phyloP scores from a whole-genome alignment of 208 protist genomes.

The Blastocrithidia nonstop region DNA sequence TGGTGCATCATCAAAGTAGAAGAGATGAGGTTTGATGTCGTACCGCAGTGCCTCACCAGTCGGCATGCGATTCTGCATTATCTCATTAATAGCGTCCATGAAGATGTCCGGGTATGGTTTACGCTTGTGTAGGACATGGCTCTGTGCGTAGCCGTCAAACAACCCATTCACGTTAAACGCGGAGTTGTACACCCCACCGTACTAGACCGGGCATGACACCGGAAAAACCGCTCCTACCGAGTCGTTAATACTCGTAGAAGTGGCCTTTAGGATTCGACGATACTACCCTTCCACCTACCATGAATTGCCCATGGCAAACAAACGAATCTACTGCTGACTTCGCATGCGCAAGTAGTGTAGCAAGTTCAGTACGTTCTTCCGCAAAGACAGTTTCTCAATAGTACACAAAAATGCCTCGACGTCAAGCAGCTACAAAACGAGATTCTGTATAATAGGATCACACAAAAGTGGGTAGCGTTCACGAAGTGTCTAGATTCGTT shows the following conservation, averaged over 20 bases:
- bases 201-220: conserved; percentile 36
- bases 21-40: conserved; percentile 50
- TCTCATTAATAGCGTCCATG: conserved; percentile 37
- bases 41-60: conserved; percentile 47
- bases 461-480: conserved; percentile 44
- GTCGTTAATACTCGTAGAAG: conserved; percentile 15
- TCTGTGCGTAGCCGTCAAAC: conserved; percentile 62
- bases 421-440: conserved; percentile 45
- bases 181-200: conserved; percentile 14
- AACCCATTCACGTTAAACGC: conserved; percentile 51
- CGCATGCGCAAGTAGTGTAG: conserved; percentile 57
- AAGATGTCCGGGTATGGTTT: conserved; percentile 74
- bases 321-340: conserved; percentile 62
- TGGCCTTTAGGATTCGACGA: conserved; percentile 32
- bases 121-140: conserved; percentile 51
- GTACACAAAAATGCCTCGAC: conserved; percentile 54
- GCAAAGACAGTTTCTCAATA: conserved; percentile 49
- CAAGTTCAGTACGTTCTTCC: conserved; percentile 72
- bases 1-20: conserved; percentile 59
- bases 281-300: conserved; percentile 73
- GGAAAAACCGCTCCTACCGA: conserved; percentile 27
- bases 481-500: conserved; percentile 23
- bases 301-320: conserved; percentile 56
- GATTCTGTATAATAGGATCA: conserved; percentile 44
- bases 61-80: conserved; percentile 18